These are phyloP conservation scores for Pouteria campechiana DNA, from an alignment of 179 eudicot genomes.

Conservation along the genomic window DNA sequence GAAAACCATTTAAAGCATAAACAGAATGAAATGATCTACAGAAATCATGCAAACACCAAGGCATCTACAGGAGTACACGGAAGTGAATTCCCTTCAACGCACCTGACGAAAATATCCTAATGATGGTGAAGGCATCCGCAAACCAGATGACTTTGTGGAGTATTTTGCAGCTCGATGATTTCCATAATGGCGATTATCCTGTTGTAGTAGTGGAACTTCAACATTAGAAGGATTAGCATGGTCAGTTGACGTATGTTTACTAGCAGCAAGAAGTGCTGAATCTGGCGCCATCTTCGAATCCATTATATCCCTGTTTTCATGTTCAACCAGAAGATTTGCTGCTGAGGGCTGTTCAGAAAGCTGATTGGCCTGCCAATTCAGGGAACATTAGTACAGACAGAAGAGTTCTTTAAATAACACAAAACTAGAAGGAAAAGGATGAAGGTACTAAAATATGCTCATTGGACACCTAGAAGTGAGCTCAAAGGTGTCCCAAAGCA, in stretches of 20 bases:
- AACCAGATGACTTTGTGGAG: constrained; percentile 57
- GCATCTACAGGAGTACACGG: neutral
- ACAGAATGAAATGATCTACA: neutral
- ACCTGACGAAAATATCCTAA: constrained; percentile 79
- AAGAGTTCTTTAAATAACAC: no score
- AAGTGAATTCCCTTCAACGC: no score
- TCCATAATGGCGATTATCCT: constrained; percentile 5
- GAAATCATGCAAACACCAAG: no score
- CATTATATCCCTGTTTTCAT: constrained; percentile 5
- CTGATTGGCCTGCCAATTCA: constrained; percentile 16
- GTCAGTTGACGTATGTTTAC: constrained; percentile 12
- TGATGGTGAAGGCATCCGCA: constrained; percentile 92
- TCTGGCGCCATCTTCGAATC: constrained; percentile 12
- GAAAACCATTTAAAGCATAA: neutral
- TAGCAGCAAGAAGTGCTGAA: constrained; percentile 11
- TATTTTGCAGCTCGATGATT: constrained; percentile 13
- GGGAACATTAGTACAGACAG: no score
- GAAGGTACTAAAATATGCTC: no score
- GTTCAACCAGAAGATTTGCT: constrained; percentile 12
- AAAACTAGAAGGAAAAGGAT: no score
- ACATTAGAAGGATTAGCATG: constrained; percentile 12
- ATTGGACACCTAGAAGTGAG: no score
- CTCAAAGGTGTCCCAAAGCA: no score
- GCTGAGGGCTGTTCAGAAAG: constrained; percentile 7
- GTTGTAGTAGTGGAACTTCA: constrained; percentile 13